Percentiles rank a stretch among this genome's conserved stretches.
Conservation (phyloP, 352 stramenopile species). For the Aphanomyces astaci region DNA sequence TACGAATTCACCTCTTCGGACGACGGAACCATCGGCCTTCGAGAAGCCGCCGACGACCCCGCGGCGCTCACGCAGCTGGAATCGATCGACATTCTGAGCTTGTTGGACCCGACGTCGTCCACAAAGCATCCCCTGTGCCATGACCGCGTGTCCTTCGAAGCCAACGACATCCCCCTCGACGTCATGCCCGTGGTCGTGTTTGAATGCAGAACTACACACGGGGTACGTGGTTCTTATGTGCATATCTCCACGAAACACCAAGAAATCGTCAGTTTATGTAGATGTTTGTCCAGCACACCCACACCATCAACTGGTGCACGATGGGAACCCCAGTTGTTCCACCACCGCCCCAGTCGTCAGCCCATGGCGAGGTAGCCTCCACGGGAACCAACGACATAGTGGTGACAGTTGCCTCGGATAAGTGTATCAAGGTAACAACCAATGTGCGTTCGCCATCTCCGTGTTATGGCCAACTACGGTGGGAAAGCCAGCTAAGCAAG, state of each 20-base stretch:
- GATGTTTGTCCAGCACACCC: slow-evolving; percentile 8
- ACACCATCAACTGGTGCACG: slow-evolving; percentile 7
- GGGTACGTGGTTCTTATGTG: not conserved
- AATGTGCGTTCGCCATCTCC: not conserved
- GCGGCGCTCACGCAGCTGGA: not conserved
- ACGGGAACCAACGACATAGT: not conserved
- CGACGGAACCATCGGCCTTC: not conserved
- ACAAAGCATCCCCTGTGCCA: not conserved
- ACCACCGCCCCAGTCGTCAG: too few relatives aligned
- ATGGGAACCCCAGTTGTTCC: too few relatives aligned
- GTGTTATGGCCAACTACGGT: too few relatives aligned
- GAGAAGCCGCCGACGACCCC: slow-evolving; percentile 9
- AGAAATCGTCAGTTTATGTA: not conserved
- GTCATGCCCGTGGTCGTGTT: not conserved
- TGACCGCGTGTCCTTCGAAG: not conserved
- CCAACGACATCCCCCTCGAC: not conserved
- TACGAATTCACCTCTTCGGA: not conserved
- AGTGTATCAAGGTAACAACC: not conserved
- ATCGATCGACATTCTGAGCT: not conserved
- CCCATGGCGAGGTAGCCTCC: not conserved
- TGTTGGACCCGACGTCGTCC: slow-evolving; percentile 1
- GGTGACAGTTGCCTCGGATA: not conserved
- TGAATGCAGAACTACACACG: not conserved
- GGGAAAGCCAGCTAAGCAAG: too few relatives aligned
- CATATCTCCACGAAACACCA: too few relatives aligned